Evolutionary conservation across 2,329 filamentous ascomycete species (phyloP).

Genomic region (Trematosphaeria pertusa): DNA sequence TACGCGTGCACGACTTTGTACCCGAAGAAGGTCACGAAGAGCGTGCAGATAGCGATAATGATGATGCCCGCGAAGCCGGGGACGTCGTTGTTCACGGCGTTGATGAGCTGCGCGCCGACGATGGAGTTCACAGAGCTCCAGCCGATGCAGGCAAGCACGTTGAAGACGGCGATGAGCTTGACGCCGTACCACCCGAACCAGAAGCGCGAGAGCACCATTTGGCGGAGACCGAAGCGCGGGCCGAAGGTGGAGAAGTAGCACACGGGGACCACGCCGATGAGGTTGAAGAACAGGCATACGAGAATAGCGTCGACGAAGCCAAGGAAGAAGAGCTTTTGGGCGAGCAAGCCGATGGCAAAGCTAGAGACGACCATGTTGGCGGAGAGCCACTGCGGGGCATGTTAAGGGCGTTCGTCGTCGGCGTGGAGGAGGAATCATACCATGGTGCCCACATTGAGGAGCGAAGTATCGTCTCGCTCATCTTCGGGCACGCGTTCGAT

Average conservation of each 20-base stretch:
- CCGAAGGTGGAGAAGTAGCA: constrained; percentile 82
- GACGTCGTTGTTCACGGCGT: constrained; percentile 73
- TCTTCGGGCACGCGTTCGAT: constrained; percentile 76
- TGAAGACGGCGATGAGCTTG: constrained; percentile 74
- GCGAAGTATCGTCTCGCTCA: constrained; percentile 69
- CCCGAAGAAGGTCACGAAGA: constrained; percentile 75
- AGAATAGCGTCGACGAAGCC: constrained; percentile 77
- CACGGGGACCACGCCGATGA: constrained; percentile 74
- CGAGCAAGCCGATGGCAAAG: constrained; percentile 77
- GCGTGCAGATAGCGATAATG: constrained; percentile 72
- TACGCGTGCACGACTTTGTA: constrained; percentile 80
- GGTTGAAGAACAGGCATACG: constrained; percentile 76
- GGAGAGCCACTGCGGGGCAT: constrained; percentile 70
- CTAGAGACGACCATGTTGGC: constrained; percentile 80
- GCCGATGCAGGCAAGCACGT: constrained; percentile 73
- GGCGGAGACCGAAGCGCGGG: constrained; percentile 74
- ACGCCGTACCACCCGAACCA: constrained; percentile 77
- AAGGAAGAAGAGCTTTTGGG: constrained; percentile 70
- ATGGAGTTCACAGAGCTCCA: constrained; percentile 82
- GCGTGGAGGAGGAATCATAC: constrained; percentile 53
- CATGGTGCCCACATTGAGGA: constrained; percentile 74
- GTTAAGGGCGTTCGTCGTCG: not conserved
- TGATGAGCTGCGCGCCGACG: constrained; percentile 78
- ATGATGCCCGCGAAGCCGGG: constrained; percentile 78
- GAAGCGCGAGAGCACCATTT: constrained; percentile 81